Percentiles rank a stretch among this genome's conserved stretches.
phyloP scores from a whole-genome alignment of 768 basidiomycete genomes.

The Pulveroboletus sp. region DNA sequence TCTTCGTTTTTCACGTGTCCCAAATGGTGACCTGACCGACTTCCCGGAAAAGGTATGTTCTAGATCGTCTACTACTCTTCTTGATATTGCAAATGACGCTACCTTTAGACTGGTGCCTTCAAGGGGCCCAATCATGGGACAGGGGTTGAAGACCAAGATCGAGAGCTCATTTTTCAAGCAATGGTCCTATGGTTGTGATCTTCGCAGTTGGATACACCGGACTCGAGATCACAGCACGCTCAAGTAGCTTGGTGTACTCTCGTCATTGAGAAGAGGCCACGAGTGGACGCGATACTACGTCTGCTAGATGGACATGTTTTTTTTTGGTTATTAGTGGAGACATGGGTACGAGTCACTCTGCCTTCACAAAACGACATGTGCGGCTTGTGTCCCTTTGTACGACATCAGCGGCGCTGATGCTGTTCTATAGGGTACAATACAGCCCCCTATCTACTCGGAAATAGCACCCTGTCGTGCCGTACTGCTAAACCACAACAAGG shows the following conservation, averaged over 20 bases:
- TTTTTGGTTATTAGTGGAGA: slow-evolving; percentile 34
- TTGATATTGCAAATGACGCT: not conserved
- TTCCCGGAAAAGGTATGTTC: slow-evolving; percentile 39
- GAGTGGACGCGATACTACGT: slow-evolving; percentile 34
- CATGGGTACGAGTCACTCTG: slow-evolving; percentile 33
- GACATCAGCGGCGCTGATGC: not conserved
- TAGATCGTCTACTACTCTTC: not conserved
- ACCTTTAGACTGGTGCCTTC: not conserved
- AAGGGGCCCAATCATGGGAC: slow-evolving; percentile 40
- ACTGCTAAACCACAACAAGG: slow-evolving; percentile 21
- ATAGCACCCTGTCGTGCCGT: slow-evolving; percentile 1
- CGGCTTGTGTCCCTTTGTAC: slow-evolving; percentile 11
- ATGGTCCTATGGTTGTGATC: slow-evolving; percentile 52
- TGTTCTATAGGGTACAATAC: slow-evolving; percentile 41
- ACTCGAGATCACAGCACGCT: slow-evolving; percentile 56
- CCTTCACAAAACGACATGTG: slow-evolving; percentile 47
- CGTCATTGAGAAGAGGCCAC: slow-evolving; percentile 46
- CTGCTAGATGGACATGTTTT: not conserved
- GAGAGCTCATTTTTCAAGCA: slow-evolving; percentile 41
- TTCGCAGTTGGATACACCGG: slow-evolving; percentile 63
- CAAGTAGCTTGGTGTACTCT: slow-evolving; percentile 52
- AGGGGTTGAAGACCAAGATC: slow-evolving; percentile 43
- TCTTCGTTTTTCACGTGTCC: slow-evolving; percentile 52
- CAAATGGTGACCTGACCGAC: slow-evolving; percentile 48
- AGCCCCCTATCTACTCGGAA: slow-evolving; percentile 41